Evolutionary conservation across 768 basidiomycete genomes (phyloP), one percentile per base, ranked within the genome.

Genomic region (Auriculariales sp.): DNA sequence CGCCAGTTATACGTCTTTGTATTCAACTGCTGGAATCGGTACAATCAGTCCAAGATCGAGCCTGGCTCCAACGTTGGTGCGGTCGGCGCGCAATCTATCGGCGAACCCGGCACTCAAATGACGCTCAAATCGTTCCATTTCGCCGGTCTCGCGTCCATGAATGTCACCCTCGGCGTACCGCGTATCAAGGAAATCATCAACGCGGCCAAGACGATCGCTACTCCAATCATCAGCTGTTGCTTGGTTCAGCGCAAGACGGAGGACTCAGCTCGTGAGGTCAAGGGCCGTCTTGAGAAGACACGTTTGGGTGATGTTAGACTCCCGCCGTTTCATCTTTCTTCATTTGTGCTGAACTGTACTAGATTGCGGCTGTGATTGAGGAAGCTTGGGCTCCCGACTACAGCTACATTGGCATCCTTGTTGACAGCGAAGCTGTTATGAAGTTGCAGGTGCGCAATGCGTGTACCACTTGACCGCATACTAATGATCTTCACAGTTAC

Each of bases 161-260:
- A 97, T 67, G 91, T 99, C 54, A 99, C 95, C 0, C 78, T 98
- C 31, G 95, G 95, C 66, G 95, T 98, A n/a, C 95, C 95, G 2
- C 94, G 95, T 59, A 98, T 99, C 68, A 98, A 98, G 65, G 95
- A 99, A 66, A 98, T 99, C 56, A 99, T 99, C 71, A 99, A 98
- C 58, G 95, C 92, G 2, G 89, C 95, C n/a, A 99, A 95, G 63
- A 66, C 72, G 32, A 98, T 99, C 66, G 92, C 85, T 60, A 99
- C 95, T 0, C 95, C 95, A 3, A 97, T 99, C 63, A 99, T 99
- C 64, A 93, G 93, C 54, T 94, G 93, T 58, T 90, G 88, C 62
- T 73, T 99, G 24, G 90, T 90, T 11, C 83, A 83, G 6, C 70
- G 73, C 48, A 72, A 85, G 54, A 91, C 79, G 55, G 95, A 98